phyloP scores from a whole-genome alignment of 805 yeast genomes.

The Starmera amethionina region DNA sequence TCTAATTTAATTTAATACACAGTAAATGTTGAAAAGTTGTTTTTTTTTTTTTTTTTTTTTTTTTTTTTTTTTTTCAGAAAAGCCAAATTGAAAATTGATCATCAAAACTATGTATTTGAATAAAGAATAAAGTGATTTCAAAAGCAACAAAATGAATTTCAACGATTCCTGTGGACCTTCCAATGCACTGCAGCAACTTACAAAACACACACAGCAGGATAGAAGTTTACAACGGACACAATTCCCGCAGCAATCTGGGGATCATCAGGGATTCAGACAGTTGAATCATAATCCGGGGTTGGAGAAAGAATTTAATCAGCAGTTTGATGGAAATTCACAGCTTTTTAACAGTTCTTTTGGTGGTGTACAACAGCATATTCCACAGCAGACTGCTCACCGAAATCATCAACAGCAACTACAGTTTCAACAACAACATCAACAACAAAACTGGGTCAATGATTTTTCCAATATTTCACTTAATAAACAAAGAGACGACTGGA shows the following conservation, averaged over 20 bases:
- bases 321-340: not conserved
- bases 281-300: not conserved
- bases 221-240: conserved; percentile 2
- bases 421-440: not conserved
- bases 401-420: not conserved
- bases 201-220: conserved; percentile 13
- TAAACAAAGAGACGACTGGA: not conserved
- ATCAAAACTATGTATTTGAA: not conserved
- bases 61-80: no score
- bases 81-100: not conserved
- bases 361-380: not conserved
- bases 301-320: not conserved
- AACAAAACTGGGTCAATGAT: not conserved
- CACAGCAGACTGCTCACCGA: not conserved
- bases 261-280: not conserved
- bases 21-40: no score
- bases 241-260: not conserved
- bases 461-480: not conserved
- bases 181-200: conserved; percentile 16
- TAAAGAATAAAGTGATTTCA: conserved; percentile 2
- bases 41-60: no score
- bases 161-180: conserved; percentile 18
- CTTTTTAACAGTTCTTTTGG: not conserved
- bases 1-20: no score
- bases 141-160: not conserved